phyloP scores from a whole-genome alignment of 2,329 filamentous ascomycete genomes.

The Fusarium brachygibbosum region DNA sequence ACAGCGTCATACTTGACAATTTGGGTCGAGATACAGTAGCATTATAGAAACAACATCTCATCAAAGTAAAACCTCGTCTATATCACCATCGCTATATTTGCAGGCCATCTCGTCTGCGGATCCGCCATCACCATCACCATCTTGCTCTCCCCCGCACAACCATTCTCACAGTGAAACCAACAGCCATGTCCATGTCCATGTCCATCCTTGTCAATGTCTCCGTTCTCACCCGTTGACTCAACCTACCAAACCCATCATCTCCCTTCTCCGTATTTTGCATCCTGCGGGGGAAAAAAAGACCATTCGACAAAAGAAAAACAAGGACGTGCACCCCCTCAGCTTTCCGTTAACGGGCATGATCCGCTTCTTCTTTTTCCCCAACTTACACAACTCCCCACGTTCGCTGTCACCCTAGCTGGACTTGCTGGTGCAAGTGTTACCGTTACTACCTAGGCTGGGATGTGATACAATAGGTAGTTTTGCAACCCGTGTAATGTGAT shows the following conservation, averaged over 20 bases:
- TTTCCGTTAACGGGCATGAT: slow-evolving; percentile 23
- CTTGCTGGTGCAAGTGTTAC: slow-evolving; percentile 24
- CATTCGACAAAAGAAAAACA: not conserved
- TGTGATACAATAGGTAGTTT: not conserved
- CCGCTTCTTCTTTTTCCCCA: slow-evolving; percentile 34
- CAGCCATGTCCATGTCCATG: slow-evolving; percentile 3
- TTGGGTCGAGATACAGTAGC: not conserved
- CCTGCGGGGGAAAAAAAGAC: slow-evolving; percentile 18
- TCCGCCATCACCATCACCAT: not conserved
- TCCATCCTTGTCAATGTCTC: no score
- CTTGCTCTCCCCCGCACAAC: not conserved
- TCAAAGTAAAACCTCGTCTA: not conserved
- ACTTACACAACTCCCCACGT: slow-evolving; percentile 40
- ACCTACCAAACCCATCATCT: slow-evolving; percentile 14
- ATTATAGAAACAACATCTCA: not conserved
- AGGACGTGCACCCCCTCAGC: slow-evolving; percentile 26
- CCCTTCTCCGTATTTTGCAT: slow-evolving; percentile 8
- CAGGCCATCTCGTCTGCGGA: not conserved
- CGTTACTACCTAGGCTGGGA: not conserved
- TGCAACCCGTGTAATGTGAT: not conserved
- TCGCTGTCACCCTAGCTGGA: slow-evolving; percentile 16
- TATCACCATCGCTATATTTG: not conserved
- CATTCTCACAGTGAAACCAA: slow-evolving; percentile 1
- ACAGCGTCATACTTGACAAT: slow-evolving; percentile 10
- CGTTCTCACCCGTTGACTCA: slow-evolving; percentile 20